Base-by-base conservation (phyloP, 352 stramenopile genomes). In the Globisporangium megalacanthum region DNA sequence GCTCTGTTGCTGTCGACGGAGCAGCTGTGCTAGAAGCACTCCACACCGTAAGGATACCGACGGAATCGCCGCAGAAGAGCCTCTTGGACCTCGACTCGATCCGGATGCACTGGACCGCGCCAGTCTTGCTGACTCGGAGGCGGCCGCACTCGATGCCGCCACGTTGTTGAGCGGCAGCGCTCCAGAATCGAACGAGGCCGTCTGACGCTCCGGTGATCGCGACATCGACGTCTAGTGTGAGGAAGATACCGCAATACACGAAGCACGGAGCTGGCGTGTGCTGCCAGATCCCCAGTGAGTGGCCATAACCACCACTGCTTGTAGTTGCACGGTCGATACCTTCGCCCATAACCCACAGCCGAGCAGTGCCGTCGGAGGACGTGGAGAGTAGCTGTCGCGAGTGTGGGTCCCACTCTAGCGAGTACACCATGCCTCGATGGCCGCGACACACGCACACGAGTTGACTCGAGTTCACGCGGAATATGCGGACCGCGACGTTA, bases 241-340 rank as follows among this genome's bases (percentile, higher is more conserved):
- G 66, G 59, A 89, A 91, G 7, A 75, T 65, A 1, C 73, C 74
- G 46, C 77, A 83, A 57, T 88, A 90, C 9, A 90, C 82, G 50
- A 87, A 88, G 13, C 64, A 73, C 11, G 74, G 79, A 3, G 62
- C 53, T 5, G 75, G 75, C 9, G 82, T 68, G 60, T 91, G 81
- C 9, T 86, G 75, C 60, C 77, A 86, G 36, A 82, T 55, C 31
- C 13, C 19, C 6, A 45, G 6, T 17, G 44, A 25, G 29, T 15
- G 13, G 20, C 10, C 22, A 14, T 6, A 15, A 37, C 22, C 19
- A 36, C 10, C 15, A 14, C 11, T 8, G 10, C 14, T 14, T 4
- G 14, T 29, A 0, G 14, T 33, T n/a, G 3, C 46, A n/a, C 17
- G 22, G 48, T 10, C 11, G 5, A 29, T 41, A 50, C 36, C 49